Conservation (phyloP, 345 rosid genomes). For the Salix suchowensis region DNA sequence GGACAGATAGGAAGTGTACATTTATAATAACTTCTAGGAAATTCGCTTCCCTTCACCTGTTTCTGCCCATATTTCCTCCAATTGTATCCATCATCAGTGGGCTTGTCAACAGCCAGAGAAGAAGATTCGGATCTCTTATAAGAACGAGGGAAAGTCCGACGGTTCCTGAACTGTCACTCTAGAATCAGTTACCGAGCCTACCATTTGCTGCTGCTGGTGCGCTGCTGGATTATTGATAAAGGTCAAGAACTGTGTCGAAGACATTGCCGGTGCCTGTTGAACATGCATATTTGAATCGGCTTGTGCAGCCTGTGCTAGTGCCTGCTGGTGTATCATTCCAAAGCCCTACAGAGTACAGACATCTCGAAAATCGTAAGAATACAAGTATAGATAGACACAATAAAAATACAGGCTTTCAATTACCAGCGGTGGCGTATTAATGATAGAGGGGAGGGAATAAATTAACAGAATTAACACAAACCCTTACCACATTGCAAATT, state of each 20-base stretch:
- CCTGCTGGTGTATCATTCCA: constrained; percentile 84
- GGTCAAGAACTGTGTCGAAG: constrained; percentile 25
- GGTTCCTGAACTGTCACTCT: constrained; percentile 26
- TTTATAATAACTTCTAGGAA: constrained; percentile 79
- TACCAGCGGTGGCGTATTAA: background rate
- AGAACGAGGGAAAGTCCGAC: constrained; percentile 30
- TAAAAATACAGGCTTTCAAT: background rate
- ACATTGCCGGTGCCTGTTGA: constrained; percentile 20
- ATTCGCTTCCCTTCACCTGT: constrained; percentile 81
- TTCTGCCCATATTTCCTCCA: constrained; percentile 95
- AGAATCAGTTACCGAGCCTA: constrained; percentile 25
- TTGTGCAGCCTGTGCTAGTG: constrained; percentile 68
- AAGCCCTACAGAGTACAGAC: constrained; percentile 44
- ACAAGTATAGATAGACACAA: background rate
- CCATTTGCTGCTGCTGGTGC: constrained; percentile 34
- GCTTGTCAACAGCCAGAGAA: constrained; percentile 45
- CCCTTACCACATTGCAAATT: background rate
- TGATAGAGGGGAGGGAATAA: background rate
- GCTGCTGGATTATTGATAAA: constrained; percentile 13
- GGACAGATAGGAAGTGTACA: constrained; percentile 69
- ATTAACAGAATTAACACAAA: background rate
- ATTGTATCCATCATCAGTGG: constrained; percentile 68
- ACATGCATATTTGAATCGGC: constrained; percentile 33
- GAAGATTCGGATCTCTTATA: constrained; percentile 46
- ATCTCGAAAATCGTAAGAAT: background rate